These are phyloP conservation scores for Suhomyces bokatorum DNA, from an alignment of 1,139 yeast species.

Conservation along the genomic window DNA sequence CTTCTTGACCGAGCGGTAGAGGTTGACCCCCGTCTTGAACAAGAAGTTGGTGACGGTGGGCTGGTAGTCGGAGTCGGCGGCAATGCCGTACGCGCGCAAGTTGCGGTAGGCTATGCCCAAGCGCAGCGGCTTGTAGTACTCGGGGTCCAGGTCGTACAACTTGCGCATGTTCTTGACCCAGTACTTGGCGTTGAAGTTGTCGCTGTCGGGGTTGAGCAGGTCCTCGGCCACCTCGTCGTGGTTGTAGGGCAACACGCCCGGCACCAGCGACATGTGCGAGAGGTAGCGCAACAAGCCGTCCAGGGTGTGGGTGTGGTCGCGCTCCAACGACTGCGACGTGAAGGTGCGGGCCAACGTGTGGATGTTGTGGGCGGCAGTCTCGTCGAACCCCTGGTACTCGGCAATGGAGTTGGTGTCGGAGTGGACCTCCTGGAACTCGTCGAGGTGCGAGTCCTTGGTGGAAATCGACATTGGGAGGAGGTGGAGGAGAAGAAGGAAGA, in stretches of 20 bases:
- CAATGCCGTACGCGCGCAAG: conserved; percentile 71
- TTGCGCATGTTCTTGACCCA: conserved; percentile 76
- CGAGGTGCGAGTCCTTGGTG: conserved; percentile 11
- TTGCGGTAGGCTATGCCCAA: conserved; percentile 71
- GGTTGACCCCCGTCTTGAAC: conserved; percentile 20
- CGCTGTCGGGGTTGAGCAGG: conserved; percentile 40
- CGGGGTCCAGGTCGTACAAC: conserved; percentile 57
- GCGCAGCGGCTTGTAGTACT: conserved; percentile 60
- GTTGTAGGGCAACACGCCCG: conserved; percentile 45
- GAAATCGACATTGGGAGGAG: conserved; percentile 2
- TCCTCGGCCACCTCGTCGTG: conserved; percentile 16
- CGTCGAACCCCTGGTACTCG: conserved; percentile 43
- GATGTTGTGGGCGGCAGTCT: conserved; percentile 34
- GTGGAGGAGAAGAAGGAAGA: background rate
- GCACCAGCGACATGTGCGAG: conserved; percentile 53
- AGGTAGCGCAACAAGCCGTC: conserved; percentile 33
- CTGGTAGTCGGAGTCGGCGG: conserved; percentile 79
- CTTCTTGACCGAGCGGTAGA: conserved; percentile 20
- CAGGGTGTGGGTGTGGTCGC: conserved; percentile 10
- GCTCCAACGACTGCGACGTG: conserved; percentile 26
- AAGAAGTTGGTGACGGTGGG: conserved; percentile 61
- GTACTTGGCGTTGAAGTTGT: conserved; percentile 58
- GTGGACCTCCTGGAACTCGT: conserved; percentile 4
- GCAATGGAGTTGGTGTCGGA: conserved; percentile 23
- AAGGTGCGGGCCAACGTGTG: conserved; percentile 63